phyloP scores from a whole-genome alignment of 192 early-diverging fungal genomes.

The Entomortierella beljakovae region DNA sequence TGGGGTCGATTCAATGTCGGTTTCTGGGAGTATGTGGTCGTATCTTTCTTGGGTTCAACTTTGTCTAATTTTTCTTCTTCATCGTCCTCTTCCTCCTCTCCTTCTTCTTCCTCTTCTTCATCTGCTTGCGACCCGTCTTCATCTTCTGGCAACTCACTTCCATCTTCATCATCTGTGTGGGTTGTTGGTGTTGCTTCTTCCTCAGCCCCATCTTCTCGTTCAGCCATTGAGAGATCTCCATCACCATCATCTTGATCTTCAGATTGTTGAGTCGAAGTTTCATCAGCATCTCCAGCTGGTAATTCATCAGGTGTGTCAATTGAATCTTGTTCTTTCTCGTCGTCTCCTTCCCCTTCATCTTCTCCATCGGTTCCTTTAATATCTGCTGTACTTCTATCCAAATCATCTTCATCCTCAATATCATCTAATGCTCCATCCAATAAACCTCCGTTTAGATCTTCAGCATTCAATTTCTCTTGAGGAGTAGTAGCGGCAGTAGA shows the following conservation, averaged over 20 bases:
- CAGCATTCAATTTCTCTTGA: constrained; percentile 14
- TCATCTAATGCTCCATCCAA: constrained; percentile 24
- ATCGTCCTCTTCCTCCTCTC: constrained; percentile 9
- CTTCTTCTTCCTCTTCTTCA: constrained; percentile 23
- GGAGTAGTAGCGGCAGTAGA: not conserved
- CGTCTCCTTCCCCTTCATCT: constrained; percentile 17
- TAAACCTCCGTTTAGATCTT: constrained; percentile 18
- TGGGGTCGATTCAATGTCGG: constrained; percentile 40
- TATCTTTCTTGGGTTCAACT: constrained; percentile 17
- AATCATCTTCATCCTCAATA: constrained; percentile 19
- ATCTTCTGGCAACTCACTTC: constrained; percentile 13
- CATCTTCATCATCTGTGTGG: constrained; percentile 28
- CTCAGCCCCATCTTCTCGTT: constrained; percentile 12
- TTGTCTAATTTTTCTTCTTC: constrained; percentile 10
- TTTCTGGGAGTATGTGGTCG: constrained; percentile 15
- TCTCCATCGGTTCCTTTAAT: constrained; percentile 2
- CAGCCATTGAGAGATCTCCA: constrained; percentile 24
- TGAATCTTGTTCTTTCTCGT: constrained; percentile 10
- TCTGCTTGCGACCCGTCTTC: constrained; percentile 24
- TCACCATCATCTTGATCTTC: constrained; percentile 15
- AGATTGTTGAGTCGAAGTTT: constrained; percentile 1
- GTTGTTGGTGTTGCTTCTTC: constrained; percentile 10
- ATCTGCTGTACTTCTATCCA: constrained; percentile 15
- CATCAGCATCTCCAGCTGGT: not conserved
- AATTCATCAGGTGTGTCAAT: not conserved